Conservation (phyloP, 306 rosid species). For the Castanopsis chinensis region DNA sequence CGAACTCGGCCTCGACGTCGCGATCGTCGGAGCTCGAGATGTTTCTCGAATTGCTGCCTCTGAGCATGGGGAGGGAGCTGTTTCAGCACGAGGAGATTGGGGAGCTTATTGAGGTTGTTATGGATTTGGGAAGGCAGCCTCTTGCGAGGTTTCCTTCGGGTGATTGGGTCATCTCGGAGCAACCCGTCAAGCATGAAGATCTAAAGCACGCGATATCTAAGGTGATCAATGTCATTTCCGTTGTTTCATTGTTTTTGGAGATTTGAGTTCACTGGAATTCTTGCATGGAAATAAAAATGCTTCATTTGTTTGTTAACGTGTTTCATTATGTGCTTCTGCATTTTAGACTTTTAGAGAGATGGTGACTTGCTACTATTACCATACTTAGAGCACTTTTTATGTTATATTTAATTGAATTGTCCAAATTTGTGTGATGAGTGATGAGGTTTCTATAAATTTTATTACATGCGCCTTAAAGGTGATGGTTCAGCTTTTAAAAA, state of each 20-base stretch:
- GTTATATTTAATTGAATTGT: background rate
- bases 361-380: background rate
- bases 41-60: conserved; percentile 73
- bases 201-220: conserved; percentile 79
- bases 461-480: too few species aligned
- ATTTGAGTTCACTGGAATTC: background rate
- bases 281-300: background rate
- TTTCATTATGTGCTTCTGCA: background rate
- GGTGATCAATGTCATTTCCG: conserved; percentile 36
- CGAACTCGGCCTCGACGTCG: conserved; percentile 40
- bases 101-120: conserved; percentile 79
- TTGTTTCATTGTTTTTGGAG: background rate
- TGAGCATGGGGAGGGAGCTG: conserved; percentile 61
- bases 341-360: background rate
- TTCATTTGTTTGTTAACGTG: background rate
- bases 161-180: conserved; percentile 82
- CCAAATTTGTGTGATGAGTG: background rate
- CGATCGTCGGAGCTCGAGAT: conserved; percentile 53
- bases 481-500: too few species aligned
- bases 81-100: conserved; percentile 57
- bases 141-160: conserved; percentile 91
- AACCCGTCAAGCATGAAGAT: conserved; percentile 56
- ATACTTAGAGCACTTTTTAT: background rate
- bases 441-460: too few species aligned
- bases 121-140: conserved; percentile 95